phyloP scores from a whole-genome alignment of 306 rosid species.

The Hylodesmum podocarpum region DNA sequence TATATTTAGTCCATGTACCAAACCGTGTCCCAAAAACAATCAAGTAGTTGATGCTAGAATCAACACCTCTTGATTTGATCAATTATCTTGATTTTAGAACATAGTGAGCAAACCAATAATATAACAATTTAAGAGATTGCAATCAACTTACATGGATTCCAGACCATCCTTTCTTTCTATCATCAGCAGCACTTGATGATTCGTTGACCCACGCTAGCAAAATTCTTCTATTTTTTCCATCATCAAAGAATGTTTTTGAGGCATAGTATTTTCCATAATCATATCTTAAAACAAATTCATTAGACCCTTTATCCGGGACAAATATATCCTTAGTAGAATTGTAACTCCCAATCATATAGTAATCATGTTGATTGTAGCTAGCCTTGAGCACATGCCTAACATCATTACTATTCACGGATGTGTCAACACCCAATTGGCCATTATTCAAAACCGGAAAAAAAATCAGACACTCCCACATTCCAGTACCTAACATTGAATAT shows the following conservation, averaged over 20 bases:
- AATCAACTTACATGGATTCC: conserved; percentile 69
- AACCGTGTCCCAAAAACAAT: neutral
- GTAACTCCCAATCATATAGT: conserved; percentile 67
- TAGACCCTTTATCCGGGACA: conserved; percentile 47
- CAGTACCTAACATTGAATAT: conserved; percentile 47
- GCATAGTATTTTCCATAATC: conserved; percentile 92
- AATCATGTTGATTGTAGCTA: conserved; percentile 63
- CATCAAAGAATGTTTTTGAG: conserved; percentile 82
- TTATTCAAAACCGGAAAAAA: conserved; percentile 56
- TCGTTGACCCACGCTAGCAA: conserved; percentile 86
- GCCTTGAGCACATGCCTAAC: conserved; percentile 75
- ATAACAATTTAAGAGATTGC: neutral
- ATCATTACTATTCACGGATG: conserved; percentile 18
- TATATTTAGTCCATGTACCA: neutral
- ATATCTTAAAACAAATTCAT: conserved; percentile 48
- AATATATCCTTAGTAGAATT: conserved; percentile 43
- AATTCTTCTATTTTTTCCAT: conserved; percentile 53
- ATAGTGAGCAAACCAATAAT: neutral
- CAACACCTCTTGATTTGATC: neutral
- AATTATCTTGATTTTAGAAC: neutral
- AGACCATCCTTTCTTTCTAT: conserved; percentile 79
- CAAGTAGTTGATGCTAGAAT: neutral
- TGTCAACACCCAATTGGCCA: conserved; percentile 47
- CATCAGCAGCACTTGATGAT: conserved; percentile 60
- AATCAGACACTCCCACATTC: conserved; percentile 98